Base-by-base conservation (phyloP, 495 filamentous ascomycete species). In the Aspergillus coremiiformis region DNA sequence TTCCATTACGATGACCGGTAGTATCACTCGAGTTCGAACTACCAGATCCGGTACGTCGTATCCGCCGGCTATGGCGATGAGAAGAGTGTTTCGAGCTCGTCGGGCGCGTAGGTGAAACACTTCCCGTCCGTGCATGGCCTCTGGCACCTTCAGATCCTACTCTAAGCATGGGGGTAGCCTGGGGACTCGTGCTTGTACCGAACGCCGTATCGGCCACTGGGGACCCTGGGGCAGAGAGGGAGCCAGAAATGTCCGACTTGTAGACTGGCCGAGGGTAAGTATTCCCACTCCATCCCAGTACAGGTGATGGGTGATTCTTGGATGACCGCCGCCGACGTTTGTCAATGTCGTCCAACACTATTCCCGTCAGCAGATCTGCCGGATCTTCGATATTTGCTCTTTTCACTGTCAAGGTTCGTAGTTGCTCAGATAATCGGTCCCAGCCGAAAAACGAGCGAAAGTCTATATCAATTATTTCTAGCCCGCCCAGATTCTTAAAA, bases 401-500 rank as follows among this genome's bases (percentile, higher is more conserved):
- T 70, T 90, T 96, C 55, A 98, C 76, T n/a, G 86, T 87, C 54
- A 98, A 73, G 51, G 87, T 92, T 49, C 90, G 81, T 42, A 97
- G 77, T 68, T 95, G 89, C 63, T 98, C 93, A 0, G 93, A 85
- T 52, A 96, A 63, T 52, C 85, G 80, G 67, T 97, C 93, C 93
- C 93, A 98, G 39, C 93, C 93, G 66, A 87, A 95, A 69, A 97
- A 95, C 55, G 95, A 91, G 55, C 93, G 83, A 63, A 94, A 95
- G 69, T 97, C 93, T 63, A 96, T 84, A 65, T 95, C 90, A 68
- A 84, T 89, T 39, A 98, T 89, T 69, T 97, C 93, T 58, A 98
- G 75, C 9, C 87, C 84, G 67, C 89, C 90, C 44, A 96, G 69
- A 60, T 97, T 98, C 74, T 98, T 97, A 78, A 98, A 97, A 22